Base-by-base conservation (phyloP, 495 filamentous ascomycete genomes). In the Neurospora sp. region DNA sequence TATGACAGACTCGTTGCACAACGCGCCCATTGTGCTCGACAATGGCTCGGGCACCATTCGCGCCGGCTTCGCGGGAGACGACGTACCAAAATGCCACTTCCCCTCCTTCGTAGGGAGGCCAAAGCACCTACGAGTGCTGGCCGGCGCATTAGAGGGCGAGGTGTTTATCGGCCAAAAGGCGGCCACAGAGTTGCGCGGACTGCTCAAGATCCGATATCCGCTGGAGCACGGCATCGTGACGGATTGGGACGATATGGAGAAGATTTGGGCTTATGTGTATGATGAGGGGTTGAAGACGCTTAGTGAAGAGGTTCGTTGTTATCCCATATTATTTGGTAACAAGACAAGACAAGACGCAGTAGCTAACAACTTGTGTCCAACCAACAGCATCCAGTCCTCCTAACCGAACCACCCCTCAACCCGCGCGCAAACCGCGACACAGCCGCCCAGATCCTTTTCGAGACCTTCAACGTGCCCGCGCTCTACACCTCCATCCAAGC, bases 181-280 rank as follows among this genome's bases (percentile, higher is more conserved):
- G 71, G 89, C 89, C 41, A 93, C 97, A 78, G 95, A 98, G 77
- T 87, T 97, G 78, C 90, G 96, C 80, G 96, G 96, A 18, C 86
- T 99, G 74, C 86, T 99, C 77, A 98, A 98, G 85, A 94, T 99
- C 78, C 88, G 90, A 70, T 98, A 98, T 79, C 96, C 96, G 54
- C 87, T 99, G 72, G 96, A 98, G 82, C 96, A 99, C 82, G 96
- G 96, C 78, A 96, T 98, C 76, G 96, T 99, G 69, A 99, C 96
- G 74, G 95, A 99, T 83, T 99, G 96, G 96, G 96, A 98, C 78
- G 96, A 99, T 79, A 99, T 99, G 96, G 96, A 98, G 85, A 92
- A 93, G 82, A 99, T 99, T 83, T 99, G 96, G 96, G 92, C 94
- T 76, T 88, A 85, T 73, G 87, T 89, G 3, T 89, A 89, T 77